Base-by-base conservation (phyloP, 495 filamentous ascomycete genomes). In the Trichocladium uniseriatum region DNA sequence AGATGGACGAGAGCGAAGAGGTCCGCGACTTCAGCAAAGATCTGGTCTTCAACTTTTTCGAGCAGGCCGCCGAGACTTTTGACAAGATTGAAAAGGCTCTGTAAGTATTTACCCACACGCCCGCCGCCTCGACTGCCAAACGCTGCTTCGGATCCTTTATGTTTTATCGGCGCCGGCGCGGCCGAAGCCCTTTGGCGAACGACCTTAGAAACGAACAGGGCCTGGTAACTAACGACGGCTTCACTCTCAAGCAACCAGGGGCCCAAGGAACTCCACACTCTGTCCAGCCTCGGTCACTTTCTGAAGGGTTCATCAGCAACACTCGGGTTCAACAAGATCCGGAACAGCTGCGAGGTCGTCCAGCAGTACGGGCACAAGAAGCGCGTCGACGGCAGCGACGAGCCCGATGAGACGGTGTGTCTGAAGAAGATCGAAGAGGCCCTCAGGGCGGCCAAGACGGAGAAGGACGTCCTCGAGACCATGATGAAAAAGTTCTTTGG, bases 241-340 rank as follows among this genome's bases (percentile, higher is more conserved):
- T n/a, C n/a, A n/a, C n/a, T n/a, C n/a, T n/a, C n/a, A n/a, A n/a
- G n/a, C n/a, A n/a, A n/a, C n/a, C n/a, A n/a, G n/a, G n/a, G n/a
- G n/a, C n/a, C n/a, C n/a, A 19, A 11, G 31, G 27, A 11, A 21
- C n/a, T 20, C n/a, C 14, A 8, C 16, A 51, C 57, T 54, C 81
- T 98, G 14, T 95, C 90, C 15, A 73, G 72, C 14, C 80, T 94
- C 21, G 92, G 92, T 20, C 92, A 98, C 69, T 98, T 95, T 71
- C 73, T 98, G 45, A 98, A 98, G 68, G 92, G 92, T 34, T 96
- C 91, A n/a, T 95, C 91, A 9, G 92, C 92, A 16, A 97, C 94
- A 6, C 80, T 98, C 43, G 92, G 92, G 19, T 78, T 98, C 34
- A 86, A 73, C 57, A 94, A 94, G 69, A 85, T 98, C 60, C 87